A percentile compares a stretch with the other conserved stretches of the same genome.
Evolutionary conservation across 345 rosid species (phyloP).

Genomic region (Dipteronia dyeriana): DNA sequence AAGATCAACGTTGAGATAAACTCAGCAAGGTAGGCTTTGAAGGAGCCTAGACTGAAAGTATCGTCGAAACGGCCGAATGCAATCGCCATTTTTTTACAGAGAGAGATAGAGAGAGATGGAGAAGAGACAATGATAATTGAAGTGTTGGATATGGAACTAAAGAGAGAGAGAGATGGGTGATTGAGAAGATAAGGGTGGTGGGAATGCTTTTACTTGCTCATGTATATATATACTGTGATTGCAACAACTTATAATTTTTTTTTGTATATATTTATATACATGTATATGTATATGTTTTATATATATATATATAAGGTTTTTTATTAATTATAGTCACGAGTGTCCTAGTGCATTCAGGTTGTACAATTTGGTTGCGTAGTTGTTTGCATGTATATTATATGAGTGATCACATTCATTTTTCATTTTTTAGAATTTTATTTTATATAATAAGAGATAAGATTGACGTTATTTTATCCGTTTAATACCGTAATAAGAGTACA

Average conservation of each 20-base stretch:
- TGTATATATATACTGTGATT: not conserved
- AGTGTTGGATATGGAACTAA: not conserved
- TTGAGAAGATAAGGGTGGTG: not conserved
- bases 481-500: too few species aligned
- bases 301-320: not conserved
- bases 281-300: not conserved
- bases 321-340: conserved; percentile 1
- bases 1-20: conserved; percentile 93
- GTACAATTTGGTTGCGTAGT: not conserved
- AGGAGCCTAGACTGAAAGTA: conserved; percentile 74
- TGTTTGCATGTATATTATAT: not conserved
- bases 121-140: too few species aligned
- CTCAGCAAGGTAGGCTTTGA: conserved; percentile 88
- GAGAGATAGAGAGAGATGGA: not conserved
- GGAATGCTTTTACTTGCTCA: conserved; percentile 8
- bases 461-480: too few species aligned
- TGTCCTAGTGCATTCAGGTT: not conserved
- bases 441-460: too few species aligned
- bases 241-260: not conserved
- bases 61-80: conserved; percentile 87
- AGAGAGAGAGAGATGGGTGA: not conserved
- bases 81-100: conserved; percentile 41
- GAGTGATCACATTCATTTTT: too few species aligned
- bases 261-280: too few species aligned
- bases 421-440: too few species aligned